phyloP scores from a whole-genome alignment of 1,139 yeast species.

The Tardiomyces blankii region DNA sequence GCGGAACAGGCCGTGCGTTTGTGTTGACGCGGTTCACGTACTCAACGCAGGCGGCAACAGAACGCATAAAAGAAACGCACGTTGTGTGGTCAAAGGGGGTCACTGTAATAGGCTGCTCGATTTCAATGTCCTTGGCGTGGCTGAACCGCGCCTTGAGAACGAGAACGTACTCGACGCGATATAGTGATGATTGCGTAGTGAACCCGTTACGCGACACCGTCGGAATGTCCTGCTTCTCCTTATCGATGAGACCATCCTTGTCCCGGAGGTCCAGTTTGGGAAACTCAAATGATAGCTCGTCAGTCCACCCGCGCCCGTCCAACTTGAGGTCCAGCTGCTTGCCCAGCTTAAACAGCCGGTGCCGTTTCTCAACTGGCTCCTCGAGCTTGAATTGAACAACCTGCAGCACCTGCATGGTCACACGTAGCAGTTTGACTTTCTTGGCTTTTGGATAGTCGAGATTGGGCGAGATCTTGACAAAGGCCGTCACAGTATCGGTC shows the following conservation, averaged over 20 bases:
- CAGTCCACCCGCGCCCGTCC: conserved; percentile 17
- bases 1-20: neutral
- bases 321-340: conserved; percentile 21
- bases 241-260: conserved; percentile 21
- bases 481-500: conserved; percentile 24
- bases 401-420: conserved; percentile 28
- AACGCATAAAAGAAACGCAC: conserved; percentile 26
- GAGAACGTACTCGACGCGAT: conserved; percentile 24
- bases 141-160: conserved; percentile 27
- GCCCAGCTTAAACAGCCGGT: conserved; percentile 21
- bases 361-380: conserved; percentile 18
- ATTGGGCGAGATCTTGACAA: conserved; percentile 24
- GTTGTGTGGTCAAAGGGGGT: conserved; percentile 30
- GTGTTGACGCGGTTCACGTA: conserved; percentile 1
- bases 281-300: conserved; percentile 22
- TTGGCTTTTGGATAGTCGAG: conserved; percentile 27
- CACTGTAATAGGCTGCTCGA: conserved; percentile 27
- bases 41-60: conserved; percentile 25
- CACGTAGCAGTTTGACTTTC: conserved; percentile 26
- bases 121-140: conserved; percentile 29
- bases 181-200: conserved; percentile 27
- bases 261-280: conserved; percentile 20
- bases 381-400: conserved; percentile 24
- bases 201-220: conserved; percentile 25
- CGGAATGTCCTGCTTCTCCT: conserved; percentile 27